Evolutionary conservation across 148 eudicot species (phyloP).

Genomic region (Tetragonia tetragonoides): DNA sequence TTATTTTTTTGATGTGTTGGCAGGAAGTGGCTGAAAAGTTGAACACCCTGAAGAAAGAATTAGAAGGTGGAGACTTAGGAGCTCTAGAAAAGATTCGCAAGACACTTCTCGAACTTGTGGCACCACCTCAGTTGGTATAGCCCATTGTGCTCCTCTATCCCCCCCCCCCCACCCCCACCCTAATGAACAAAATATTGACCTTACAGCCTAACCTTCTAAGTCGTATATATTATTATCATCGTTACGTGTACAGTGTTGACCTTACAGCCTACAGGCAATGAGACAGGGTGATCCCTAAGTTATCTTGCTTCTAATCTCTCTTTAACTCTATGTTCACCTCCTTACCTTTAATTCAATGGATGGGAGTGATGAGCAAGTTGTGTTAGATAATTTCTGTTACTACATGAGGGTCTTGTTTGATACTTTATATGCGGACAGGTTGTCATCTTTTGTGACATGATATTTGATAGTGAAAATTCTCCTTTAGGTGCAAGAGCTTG

Average conservation of each 20-base stretch:
- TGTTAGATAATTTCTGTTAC: not conserved
- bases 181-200: not conserved
- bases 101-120: slow-evolving; percentile 71
- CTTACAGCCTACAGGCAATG: not conserved
- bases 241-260: not conserved
- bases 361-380: not conserved
- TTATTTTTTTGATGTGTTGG: slow-evolving; percentile 17
- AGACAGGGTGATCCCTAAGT: not conserved
- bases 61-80: slow-evolving; percentile 56
- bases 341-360: not conserved
- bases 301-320: not conserved
- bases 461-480: slow-evolving; percentile 11
- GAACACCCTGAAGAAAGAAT: slow-evolving; percentile 49
- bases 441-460: not conserved
- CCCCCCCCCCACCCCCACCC: not conserved
- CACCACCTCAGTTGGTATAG: slow-evolving; percentile 84
- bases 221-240: too few species aligned
- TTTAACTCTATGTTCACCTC: not conserved
- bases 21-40: slow-evolving; percentile 69
- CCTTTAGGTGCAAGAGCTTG: slow-evolving; percentile 76
- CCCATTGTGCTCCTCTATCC: not conserved
- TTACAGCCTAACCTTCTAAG: not conserved
- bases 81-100: slow-evolving; percentile 67
- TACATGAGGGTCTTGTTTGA: not conserved
- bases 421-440: not conserved